Evolutionary conservation across 345 rosid genomes (phyloP), one percentile per base, ranked within the genome.

Genomic region (Eucalyptus curtisii): DNA sequence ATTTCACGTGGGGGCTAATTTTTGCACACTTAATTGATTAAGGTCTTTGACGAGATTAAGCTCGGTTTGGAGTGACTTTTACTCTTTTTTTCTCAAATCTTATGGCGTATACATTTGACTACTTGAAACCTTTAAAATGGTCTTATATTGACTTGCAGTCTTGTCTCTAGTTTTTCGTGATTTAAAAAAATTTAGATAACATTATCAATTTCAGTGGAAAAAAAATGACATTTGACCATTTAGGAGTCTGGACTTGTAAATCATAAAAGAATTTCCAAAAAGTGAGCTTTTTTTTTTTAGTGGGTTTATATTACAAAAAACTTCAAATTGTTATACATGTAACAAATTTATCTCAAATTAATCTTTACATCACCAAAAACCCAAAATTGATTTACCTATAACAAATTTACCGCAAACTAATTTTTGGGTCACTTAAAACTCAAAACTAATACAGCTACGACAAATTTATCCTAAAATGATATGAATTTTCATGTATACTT

Each of bases 241-340:
- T 24, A 22, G 5, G 27, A 55, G 59, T 57, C 30, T 24, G 6
- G 64, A 57, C 64, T 22, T 22, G 6, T 57, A 57, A 24, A 57
- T 57, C 64, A 30, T 57, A 57, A 57, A 57, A 57, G 64, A 57
- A 57, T 57, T 55, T 55, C 61, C 61, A 55, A 24, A 22, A 57
- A 24, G 30, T 10, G 30, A 57, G 30, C 30, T 22, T 55, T 3
- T 24, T 24, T 1, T 10, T 57, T 22, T 24, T 55, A 10, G 6
- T 30, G 64, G 57, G 10, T 1, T 53, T 19, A 53, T 53, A 53
- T 9, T 20, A 53, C 25, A 53, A 53, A 52, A 53, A 53, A 7
- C 24, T 20, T 19, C 25, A 19, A 53, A 53, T 20, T 20, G 7
- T 19, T 53, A 53, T 50, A 52, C 10, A 0, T 19, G 0, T 52